Evolutionary conservation across 805 yeast species (phyloP).

Genomic region (Ogataea neopini): DNA sequence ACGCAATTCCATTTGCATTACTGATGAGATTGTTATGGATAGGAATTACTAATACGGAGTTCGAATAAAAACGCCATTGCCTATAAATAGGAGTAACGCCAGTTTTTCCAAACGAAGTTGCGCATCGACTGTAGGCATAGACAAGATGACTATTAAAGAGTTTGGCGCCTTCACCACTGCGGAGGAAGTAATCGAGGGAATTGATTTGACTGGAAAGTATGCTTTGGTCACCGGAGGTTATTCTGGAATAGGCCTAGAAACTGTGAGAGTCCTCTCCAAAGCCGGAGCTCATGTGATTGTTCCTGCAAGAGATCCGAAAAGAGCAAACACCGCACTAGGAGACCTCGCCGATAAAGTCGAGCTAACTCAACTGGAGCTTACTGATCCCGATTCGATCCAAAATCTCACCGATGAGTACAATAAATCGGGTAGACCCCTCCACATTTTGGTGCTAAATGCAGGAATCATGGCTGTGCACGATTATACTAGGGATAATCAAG

Average conservation of each 20-base stretch:
- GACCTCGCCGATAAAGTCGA: slow-evolving; percentile 3
- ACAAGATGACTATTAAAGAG: neutral
- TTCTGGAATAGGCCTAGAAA: slow-evolving; percentile 6
- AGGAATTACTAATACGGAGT: no score
- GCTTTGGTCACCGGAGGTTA: slow-evolving; percentile 9
- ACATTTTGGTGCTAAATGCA: slow-evolving; percentile 6
- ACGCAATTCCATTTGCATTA: no score
- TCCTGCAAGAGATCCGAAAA: slow-evolving; percentile 1
- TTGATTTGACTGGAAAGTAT: slow-evolving; percentile 2
- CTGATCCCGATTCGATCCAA: slow-evolving; percentile 1
- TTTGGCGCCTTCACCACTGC: slow-evolving; percentile 1
- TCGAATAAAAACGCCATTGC: no score
- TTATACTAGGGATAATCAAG: neutral
- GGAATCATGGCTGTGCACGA: slow-evolving; percentile 8
- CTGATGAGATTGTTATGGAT: no score
- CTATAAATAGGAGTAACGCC: no score
- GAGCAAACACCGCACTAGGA: slow-evolving; percentile 3
- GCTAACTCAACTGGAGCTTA: slow-evolving; percentile 2
- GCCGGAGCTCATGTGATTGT: slow-evolving; percentile 8
- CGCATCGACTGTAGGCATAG: no score
- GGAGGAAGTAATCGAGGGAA: slow-evolving; percentile 4
- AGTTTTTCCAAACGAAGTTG: no score
- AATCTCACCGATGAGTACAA: neutral
- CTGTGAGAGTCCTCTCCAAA: slow-evolving; percentile 2
- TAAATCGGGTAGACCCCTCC: slow-evolving; percentile 5